Conservation (phyloP, 2,329 filamentous ascomycete genomes). For the Lithohypha guttulata region DNA sequence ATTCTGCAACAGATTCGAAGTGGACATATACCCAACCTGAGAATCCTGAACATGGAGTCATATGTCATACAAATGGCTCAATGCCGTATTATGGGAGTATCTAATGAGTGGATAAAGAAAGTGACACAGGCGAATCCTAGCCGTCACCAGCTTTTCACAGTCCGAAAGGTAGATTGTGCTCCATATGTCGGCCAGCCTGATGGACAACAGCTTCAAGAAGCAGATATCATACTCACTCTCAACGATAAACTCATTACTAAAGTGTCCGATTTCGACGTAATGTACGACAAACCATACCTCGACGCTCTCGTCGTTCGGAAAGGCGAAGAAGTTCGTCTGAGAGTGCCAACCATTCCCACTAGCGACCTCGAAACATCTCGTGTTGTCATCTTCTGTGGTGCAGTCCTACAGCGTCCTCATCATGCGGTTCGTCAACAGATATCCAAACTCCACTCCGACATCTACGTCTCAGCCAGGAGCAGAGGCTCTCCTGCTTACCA, state of each 20-base stretch:
- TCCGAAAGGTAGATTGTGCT: slow-evolving; percentile 71
- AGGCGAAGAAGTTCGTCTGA: slow-evolving; percentile 64
- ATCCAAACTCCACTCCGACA: slow-evolving; percentile 86
- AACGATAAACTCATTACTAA: slow-evolving; percentile 89
- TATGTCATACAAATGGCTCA: slow-evolving; percentile 95
- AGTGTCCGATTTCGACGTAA: slow-evolving; percentile 84
- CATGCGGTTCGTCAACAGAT: slow-evolving; percentile 97
- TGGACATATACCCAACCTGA: slow-evolving; percentile 66
- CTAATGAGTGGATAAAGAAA: slow-evolving; percentile 87
- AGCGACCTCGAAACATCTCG: slow-evolving; percentile 86
- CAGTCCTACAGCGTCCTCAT: slow-evolving; percentile 83
- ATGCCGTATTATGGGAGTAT: slow-evolving; percentile 91
- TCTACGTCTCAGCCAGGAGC: slow-evolving; percentile 84
- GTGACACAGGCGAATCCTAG: slow-evolving; percentile 81
- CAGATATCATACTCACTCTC: slow-evolving; percentile 82
- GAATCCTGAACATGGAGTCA: slow-evolving; percentile 89
- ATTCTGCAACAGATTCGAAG: slow-evolving; percentile 79
- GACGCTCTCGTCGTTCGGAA: slow-evolving; percentile 80
- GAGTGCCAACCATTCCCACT: slow-evolving; percentile 75
- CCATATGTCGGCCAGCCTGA: slow-evolving; percentile 31
- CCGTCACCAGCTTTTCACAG: slow-evolving; percentile 96
- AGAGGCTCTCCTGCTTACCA: slow-evolving; percentile 76
- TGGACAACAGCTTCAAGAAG: slow-evolving; percentile 61
- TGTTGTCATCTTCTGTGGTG: slow-evolving; percentile 89
- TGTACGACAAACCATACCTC: slow-evolving; percentile 80